These are phyloP conservation scores for Aegilops speltoides DNA, from an alignment of 176 grass and related monocot genomes.

Conservation along the genomic window DNA sequence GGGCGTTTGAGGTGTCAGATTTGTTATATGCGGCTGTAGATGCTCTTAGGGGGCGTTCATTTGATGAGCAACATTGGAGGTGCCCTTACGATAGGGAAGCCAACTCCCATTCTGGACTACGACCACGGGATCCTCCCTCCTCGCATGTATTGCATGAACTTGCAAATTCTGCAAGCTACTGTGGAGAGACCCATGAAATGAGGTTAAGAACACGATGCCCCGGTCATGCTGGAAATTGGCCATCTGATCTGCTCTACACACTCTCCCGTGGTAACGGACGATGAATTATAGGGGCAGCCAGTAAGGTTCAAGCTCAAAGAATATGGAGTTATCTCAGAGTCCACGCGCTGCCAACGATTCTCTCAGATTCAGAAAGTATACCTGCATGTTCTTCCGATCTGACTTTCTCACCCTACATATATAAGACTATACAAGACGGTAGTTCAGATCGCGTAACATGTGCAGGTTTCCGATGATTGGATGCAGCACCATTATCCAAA, in stretches of 20 bases:
- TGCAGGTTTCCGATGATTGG: slow-evolving; percentile 19
- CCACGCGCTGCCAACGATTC: neutral
- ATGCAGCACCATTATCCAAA: slow-evolving; percentile 31
- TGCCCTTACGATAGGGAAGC: no score
- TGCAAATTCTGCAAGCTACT: no score
- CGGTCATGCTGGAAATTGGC: neutral
- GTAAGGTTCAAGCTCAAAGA: neutral
- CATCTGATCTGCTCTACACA: neutral
- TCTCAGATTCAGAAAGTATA: neutral
- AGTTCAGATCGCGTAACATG: slow-evolving; percentile 28
- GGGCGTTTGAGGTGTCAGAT: no score
- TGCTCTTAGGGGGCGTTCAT: no score
- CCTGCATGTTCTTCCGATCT: slow-evolving; percentile 33
- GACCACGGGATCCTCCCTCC: no score
- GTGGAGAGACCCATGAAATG: neutral
- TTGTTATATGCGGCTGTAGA: no score
- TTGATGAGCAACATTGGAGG: no score
- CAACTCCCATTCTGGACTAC: no score
- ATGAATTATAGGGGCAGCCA: neutral
- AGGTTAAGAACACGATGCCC: neutral
- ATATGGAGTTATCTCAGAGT: neutral
- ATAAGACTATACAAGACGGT: neutral
- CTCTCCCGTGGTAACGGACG: neutral
- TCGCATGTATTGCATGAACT: no score
- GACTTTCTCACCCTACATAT: neutral